Evolutionary conservation across 2,329 filamentous ascomycete species (phyloP).

Genomic region (Penicillium sp.): DNA sequence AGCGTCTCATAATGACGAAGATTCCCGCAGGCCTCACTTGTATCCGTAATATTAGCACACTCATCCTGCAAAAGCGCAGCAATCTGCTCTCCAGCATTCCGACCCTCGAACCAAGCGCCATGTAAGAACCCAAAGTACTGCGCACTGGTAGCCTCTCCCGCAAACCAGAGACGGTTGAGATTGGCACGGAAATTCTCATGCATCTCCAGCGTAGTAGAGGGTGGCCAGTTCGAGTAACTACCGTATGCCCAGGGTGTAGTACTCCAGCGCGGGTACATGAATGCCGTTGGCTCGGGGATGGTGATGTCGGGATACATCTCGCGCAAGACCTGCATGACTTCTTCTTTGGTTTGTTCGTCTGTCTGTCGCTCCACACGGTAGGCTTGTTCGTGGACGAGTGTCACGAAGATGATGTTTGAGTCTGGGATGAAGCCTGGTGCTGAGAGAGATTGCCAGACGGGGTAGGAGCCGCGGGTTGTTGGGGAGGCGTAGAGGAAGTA

Average conservation of each 20-base stretch:
- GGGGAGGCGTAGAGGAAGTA: conserved; percentile 57
- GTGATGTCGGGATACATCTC: conserved; percentile 61
- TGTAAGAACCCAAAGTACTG: conserved; percentile 68
- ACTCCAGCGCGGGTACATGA: conserved; percentile 64
- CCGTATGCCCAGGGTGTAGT: conserved; percentile 55
- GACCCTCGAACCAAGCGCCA: conserved; percentile 60
- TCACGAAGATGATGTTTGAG: conserved; percentile 67
- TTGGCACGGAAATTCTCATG: conserved; percentile 70
- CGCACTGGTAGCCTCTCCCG: conserved; percentile 63
- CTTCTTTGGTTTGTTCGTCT: conserved; percentile 57
- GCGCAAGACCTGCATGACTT: conserved; percentile 59
- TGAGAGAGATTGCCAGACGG: conserved; percentile 65
- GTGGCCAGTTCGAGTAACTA: conserved; percentile 69
- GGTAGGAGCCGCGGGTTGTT: conserved; percentile 53
- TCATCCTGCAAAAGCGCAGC: conserved; percentile 7
- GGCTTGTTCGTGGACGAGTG: conserved; percentile 58
- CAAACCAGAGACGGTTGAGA: conserved; percentile 61
- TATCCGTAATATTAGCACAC: conserved; percentile 8
- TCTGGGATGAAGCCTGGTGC: conserved; percentile 59
- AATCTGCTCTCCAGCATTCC: conserved; percentile 45
- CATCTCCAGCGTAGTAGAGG: conserved; percentile 61
- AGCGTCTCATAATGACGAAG: conserved; percentile 12
- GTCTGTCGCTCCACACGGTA: conserved; percentile 61
- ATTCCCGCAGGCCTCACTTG: conserved; percentile 13
- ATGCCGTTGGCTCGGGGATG: conserved; percentile 61